Conservation (phyloP, 371 early-diverging fungal species). For the Mortierella polycephala region DNA sequence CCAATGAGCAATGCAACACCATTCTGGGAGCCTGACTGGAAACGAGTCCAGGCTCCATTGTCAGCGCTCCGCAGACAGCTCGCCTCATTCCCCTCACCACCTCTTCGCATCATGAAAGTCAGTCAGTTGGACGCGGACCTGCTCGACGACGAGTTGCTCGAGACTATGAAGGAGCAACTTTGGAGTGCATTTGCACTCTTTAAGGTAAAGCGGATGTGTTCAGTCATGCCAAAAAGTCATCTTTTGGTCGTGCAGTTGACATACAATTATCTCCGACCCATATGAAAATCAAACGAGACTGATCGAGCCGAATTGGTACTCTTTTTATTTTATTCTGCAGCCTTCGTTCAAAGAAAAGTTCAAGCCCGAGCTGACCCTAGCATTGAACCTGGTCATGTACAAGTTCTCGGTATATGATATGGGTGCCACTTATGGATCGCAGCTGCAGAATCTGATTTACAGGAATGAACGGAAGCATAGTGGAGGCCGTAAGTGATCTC, state of each 20-base stretch:
- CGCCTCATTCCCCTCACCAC: constrained; percentile 64
- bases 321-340: constrained; percentile 31
- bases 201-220: constrained; percentile 56
- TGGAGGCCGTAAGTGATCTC: constrained; percentile 64
- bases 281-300: constrained; percentile 4
- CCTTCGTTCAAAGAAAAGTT: constrained; percentile 66
- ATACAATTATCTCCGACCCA: constrained; percentile 13
- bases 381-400: constrained; percentile 69
- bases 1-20: constrained; percentile 57
- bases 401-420: constrained; percentile 72
- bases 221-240: too few species aligned
- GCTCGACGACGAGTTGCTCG: constrained; percentile 81
- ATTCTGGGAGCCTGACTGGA: constrained; percentile 69
- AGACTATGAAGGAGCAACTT: constrained; percentile 81
- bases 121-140: constrained; percentile 90
- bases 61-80: constrained; percentile 63
- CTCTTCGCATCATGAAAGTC: constrained; percentile 80
- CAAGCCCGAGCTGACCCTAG: constrained; percentile 69
- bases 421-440: constrained; percentile 74
- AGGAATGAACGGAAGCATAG: constrained; percentile 77
- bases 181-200: constrained; percentile 71
- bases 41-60: constrained; percentile 65
- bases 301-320: constrained; percentile 9
- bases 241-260: not conserved
- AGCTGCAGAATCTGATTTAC: constrained; percentile 78